Base-by-base conservation (phyloP, 2,329 filamentous ascomycete genomes). In the Nemania abortiva region DNA sequence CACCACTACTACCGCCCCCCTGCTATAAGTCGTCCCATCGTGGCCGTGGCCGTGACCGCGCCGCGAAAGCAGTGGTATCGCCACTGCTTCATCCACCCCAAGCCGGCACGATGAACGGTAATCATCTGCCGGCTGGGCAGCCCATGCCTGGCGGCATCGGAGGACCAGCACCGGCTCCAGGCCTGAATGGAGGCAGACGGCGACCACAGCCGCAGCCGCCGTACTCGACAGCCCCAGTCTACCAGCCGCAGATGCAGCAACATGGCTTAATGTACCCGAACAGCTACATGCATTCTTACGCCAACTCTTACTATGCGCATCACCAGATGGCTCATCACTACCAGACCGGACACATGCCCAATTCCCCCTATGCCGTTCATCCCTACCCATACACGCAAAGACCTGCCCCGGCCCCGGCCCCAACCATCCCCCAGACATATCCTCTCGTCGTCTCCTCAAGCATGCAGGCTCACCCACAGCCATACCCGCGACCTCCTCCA, bases 51-150 rank as follows among this genome's bases (percentile, higher is more conserved):
- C 20, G 56, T 50, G 50, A 37, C 20, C 24, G 47, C 27, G 11
- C 62, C 55, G 20, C 65, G 47, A 42, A 70, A 74, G 77, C 74
- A 73, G 77, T 77, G 77, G 68, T 74, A 77, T 76, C 74, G 63
- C 74, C 76, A 72, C 75, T 77, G 74, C 75, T 76, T 75, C 70
- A 70, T 74, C 62, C 75, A 80, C 87, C 66, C 87, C 86, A 88
- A 83, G 87, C 88, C 89, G 89, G 88, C 88, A 92, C 87, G 90
- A 93, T 93, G 91, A 91, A 90, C 84, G 85, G 85, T 83, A 87
- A 85, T 87, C 89, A 91, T 91, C 89, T 91, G 89, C 89, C 90
- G 89, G 89, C 89, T 88, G 91, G 91, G 87, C 89, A 90, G 83
- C 85, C 85, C 81, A 86, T 88, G 83, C 85, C 84, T 77, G 72